Base-by-base conservation (phyloP, 2,329 filamentous ascomycete genomes). In the Aspergillus tubingensis region DNA sequence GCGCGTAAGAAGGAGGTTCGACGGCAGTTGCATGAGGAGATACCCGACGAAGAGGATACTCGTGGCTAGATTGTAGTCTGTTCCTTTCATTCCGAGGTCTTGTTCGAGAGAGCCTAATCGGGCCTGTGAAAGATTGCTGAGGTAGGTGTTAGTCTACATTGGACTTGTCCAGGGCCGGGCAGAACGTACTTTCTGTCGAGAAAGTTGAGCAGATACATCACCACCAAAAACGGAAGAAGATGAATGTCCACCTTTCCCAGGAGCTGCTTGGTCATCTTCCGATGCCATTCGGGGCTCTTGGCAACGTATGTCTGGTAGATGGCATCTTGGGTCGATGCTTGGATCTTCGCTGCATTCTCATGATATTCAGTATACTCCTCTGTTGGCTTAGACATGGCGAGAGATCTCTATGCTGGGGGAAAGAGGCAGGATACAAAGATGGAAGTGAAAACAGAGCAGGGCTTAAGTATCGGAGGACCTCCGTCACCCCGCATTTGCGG, bases 21-120 rank as follows among this genome's bases (percentile, higher is more conserved):
- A 86, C 0, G 86, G 86, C 0, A 88, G 73, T 68, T 88, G 85
- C 81, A 87, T 86, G 11, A 86, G 72, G 0, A 88, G 74, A 65
- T 88, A 88, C 3, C 85, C 76, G 44, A 86, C 83, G 61, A 86
- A 86, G 30, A 85, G 74, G 65, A 85, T 83, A 61, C 80, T 81
- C 4, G 81, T 84, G 10, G 81, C 80, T 1, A 85, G 71, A 63
- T 86, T 86, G 67, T 84, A 86, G 51, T 87, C 82, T 2, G 82
- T 86, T 7, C 83, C 83, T 5, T 68, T 74, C 81, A 87, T 84
- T 1, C 72, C 72, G 0, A 87, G 73, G 58, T 87, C 85, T 21
- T 75, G 59, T 59, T 87, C 84, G 0, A 87, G 74, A 0, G 79
- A 79, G 0, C 82, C 83, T 32, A 85, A 77, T 3, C 84, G 77